Evolutionary conservation across 352 stramenopile genomes (phyloP).

Genomic region (Phytophthora boehmeriae): DNA sequence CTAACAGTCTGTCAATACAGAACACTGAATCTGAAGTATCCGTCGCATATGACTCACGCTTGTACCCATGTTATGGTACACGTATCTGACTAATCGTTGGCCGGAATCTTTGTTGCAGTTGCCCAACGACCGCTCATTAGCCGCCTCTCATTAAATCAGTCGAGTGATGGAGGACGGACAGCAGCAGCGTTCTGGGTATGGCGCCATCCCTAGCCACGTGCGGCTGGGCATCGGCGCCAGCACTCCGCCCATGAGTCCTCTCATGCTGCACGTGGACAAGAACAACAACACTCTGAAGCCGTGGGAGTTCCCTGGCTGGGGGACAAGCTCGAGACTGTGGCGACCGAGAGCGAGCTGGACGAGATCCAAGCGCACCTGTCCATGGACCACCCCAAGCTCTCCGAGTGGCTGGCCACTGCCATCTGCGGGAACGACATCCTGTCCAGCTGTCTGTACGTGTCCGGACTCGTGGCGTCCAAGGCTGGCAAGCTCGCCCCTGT

Average conservation of each 20-base stretch:
- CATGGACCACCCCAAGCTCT: slow-evolving; percentile 84
- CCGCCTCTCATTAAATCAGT: slow-evolving; percentile 6
- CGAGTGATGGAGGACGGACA: slow-evolving; percentile 29
- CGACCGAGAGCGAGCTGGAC: slow-evolving; percentile 65
- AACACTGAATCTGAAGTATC: too few species aligned
- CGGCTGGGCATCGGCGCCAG: slow-evolving; percentile 40
- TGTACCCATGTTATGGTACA: too few species aligned
- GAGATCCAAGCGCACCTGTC: slow-evolving; percentile 82
- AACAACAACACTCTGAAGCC: slow-evolving; percentile 69
- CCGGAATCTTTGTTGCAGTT: too few species aligned
- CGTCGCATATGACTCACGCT: too few species aligned
- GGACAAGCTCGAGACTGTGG: slow-evolving; percentile 64
- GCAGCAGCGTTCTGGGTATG: slow-evolving; percentile 52
- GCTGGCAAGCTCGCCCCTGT: slow-evolving; percentile 92
- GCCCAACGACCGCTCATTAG: slow-evolving; percentile 13
- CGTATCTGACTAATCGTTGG: too few species aligned
- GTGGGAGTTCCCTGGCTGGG: slow-evolving; percentile 89
- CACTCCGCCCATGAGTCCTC: slow-evolving; percentile 62
- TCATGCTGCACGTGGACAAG: slow-evolving; percentile 82
- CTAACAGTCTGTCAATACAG: too few species aligned
- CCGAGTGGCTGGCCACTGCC: slow-evolving; percentile 92
- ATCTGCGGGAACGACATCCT: slow-evolving; percentile 97
- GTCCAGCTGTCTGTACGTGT: slow-evolving; percentile 92
- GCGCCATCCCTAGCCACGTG: slow-evolving; percentile 54
- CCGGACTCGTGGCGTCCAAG: slow-evolving; percentile 82